Base-by-base conservation (phyloP, 129 eudicot genomes). In the Chrysanthemum seticuspe region DNA sequence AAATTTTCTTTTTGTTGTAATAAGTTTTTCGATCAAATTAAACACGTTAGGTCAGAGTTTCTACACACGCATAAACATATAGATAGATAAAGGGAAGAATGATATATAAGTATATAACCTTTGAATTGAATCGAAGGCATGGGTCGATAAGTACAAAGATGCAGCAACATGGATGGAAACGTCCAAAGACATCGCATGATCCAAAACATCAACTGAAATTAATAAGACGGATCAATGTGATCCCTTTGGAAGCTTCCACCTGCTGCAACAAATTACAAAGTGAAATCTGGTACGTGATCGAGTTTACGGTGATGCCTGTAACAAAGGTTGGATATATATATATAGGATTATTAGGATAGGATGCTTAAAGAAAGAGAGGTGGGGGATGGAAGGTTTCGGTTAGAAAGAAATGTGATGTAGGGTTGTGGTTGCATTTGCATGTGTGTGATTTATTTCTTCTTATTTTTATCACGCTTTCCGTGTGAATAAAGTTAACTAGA, bases 161-260 rank as follows among this genome's bases (percentile, higher is more conserved):
- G 58, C 18, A 57, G 40, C 31, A 60, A 18, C 59, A 80, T 75
- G 29, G 79, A 76, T 65, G 87, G 79, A 83, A 74, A 72, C 76
- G 80, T 83, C 87, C 87, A 4, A 83, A 80, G 84, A 77, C 79
- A 85, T 81, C 71, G 80, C 57, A 66, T 66, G 73, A 76, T 67
- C 58, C 65, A 70, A 68, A 31, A 7, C 13, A 40, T 64, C 25
- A 18, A 16, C n/a, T 74, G 2, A 56, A 51, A 23, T 23, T 23
- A 23, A 49, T 34, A 54, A 31, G 25, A 58, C 40, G 79, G 85
- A 85, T 85, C 89, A 85, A 85, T 85, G 89, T 86, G 89, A 85
- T 85, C 89, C 89, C 89, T 85, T 85, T 85, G 89, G 89, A 81
- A 81, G 75, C 53, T 78, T 85, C 86, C 84, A 76, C 78, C 83